These are phyloP conservation scores for Rhodamnia rubescens DNA, from an alignment of 345 rosid species.

Conservation along the genomic window DNA sequence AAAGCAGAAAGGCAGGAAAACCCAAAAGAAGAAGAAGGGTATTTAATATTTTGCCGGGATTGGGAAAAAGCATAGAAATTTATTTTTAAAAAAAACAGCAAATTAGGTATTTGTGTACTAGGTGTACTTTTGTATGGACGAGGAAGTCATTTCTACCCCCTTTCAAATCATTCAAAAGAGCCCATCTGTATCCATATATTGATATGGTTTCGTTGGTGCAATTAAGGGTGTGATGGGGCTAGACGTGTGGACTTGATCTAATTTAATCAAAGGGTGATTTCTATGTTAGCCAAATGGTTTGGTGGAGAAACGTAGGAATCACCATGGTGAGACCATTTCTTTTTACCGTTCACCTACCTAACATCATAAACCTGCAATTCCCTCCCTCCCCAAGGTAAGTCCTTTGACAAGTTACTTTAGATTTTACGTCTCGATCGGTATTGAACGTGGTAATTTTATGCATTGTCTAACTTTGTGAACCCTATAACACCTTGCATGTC, in stretches of 20 bases:
- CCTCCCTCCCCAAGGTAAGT: too few relatives aligned
- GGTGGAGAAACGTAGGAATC: not conserved
- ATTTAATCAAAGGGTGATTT: not conserved
- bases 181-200: not conserved
- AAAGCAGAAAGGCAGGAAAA: not conserved
- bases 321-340: not conserved
- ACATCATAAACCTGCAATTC: not conserved
- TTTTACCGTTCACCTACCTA: not conserved
- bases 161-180: not conserved
- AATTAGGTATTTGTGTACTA: not conserved
- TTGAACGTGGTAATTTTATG: not conserved
- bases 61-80: not conserved
- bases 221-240: not conserved
- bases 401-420: not conserved
- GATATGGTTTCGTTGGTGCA: not conserved
- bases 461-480: not conserved
- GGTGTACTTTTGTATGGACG: not conserved
- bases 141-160: not conserved
- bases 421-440: not conserved
- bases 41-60: not conserved
- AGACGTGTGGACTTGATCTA: not conserved
- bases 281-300: not conserved
- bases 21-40: not conserved
- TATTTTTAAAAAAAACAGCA: not conserved
- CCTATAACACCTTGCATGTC: not conserved